A percentile compares a stretch with the other conserved stretches of the same genome.
Conservation (phyloP, 345 rosid genomes). For the Acer campestre region DNA sequence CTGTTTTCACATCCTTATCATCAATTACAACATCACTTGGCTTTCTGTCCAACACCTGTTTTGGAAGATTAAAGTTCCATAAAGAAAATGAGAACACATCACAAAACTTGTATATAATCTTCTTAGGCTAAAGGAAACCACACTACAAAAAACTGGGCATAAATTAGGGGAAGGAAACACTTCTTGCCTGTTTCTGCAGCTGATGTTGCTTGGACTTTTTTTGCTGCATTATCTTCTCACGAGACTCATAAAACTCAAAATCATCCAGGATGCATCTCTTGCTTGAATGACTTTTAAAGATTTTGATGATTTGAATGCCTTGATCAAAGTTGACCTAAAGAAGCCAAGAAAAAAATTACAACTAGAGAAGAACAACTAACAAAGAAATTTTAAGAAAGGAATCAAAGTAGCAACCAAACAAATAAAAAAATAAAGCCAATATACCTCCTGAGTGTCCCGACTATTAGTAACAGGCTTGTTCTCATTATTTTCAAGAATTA, state of each 20-base stretch:
- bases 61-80: not conserved
- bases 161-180: not conserved
- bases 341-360: conserved; percentile 2
- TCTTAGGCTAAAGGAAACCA: not conserved
- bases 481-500: conserved; percentile 65
- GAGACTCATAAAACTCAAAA: conserved; percentile 58
- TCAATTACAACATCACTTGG: conserved; percentile 12
- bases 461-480: conserved; percentile 86
- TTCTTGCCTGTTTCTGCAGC: conserved; percentile 56
- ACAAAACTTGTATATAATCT: not conserved
- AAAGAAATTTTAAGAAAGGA: not conserved
- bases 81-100: not conserved
- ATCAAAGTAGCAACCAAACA: not conserved
- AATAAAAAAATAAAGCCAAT: not conserved
- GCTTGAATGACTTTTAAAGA: conserved; percentile 53
- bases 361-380: not conserved
- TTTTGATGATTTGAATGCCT: conserved; percentile 49
- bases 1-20: not conserved
- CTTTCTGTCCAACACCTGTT: conserved; percentile 36
- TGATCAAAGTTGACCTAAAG: conserved; percentile 57
- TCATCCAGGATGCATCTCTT: conserved; percentile 62
- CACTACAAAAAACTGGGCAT: not conserved
- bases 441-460: conserved; percentile 87
- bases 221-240: conserved; percentile 51
- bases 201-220: conserved; percentile 48